Evolutionary conservation across 2,329 filamentous ascomycete species (phyloP).

Genomic region (Moelleriella libera): DNA sequence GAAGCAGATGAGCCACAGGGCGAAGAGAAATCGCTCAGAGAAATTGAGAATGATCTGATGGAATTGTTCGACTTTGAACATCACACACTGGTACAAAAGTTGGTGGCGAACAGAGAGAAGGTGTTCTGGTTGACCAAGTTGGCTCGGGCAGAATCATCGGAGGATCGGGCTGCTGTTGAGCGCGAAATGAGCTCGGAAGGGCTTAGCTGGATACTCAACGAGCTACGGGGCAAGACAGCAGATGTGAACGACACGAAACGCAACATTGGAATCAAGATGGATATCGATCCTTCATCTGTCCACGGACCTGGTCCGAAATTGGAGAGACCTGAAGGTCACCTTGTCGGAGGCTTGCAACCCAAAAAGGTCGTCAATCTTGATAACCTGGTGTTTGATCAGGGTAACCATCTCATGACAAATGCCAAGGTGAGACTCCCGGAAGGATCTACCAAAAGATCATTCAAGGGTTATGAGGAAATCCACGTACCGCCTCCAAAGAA

Average conservation of each 20-base stretch:
- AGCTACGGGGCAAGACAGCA: constrained; percentile 62
- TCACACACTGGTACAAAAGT: constrained; percentile 78
- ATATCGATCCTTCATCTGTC: constrained; percentile 60
- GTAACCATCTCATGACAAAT: constrained; percentile 99
- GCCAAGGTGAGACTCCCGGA: constrained; percentile 86
- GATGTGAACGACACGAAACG: constrained; percentile 44
- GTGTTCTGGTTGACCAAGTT: constrained; percentile 90
- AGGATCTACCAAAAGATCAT: constrained; percentile 85
- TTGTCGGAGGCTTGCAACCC: constrained; percentile 75
- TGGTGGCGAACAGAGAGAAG: constrained; percentile 86
- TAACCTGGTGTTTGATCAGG: constrained; percentile 92
- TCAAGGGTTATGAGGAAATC: constrained; percentile 98
- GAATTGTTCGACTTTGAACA: constrained; percentile 97
- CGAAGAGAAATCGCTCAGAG: constrained; percentile 72
- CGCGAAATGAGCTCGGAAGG: constrained; percentile 86
- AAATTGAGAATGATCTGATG: constrained; percentile 97
- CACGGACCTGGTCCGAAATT: constrained; percentile 31
- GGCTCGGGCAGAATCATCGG: constrained; percentile 67
- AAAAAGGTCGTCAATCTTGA: constrained; percentile 84
- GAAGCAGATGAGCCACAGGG: constrained; percentile 55
- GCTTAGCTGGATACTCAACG: constrained; percentile 72
- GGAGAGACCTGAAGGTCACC: constrained; percentile 49
- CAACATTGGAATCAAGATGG: constrained; percentile 87
- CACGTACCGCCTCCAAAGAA: constrained; percentile 91
- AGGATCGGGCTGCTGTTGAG: constrained; percentile 64